Conservation (phyloP, 257 asterid species). For the Solanum chiquidenum region DNA sequence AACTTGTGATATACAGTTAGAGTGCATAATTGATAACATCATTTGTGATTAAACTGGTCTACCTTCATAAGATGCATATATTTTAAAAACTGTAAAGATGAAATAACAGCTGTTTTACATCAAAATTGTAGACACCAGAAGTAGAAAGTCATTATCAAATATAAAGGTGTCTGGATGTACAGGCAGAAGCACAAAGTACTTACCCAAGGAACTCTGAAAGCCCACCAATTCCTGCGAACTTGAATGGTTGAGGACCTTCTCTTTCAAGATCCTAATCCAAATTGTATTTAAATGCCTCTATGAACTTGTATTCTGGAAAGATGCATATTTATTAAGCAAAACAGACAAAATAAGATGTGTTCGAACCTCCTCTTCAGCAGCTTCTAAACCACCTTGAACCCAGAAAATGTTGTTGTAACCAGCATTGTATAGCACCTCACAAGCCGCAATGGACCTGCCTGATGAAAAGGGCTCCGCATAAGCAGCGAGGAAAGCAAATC, state of each 20-base stretch:
- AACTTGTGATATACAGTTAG: background rate
- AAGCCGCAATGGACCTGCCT: constrained; percentile 97
- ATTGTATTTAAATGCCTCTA: background rate
- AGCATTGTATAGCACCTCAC: constrained; percentile 69
- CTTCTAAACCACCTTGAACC: constrained; percentile 93
- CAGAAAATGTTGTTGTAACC: constrained; percentile 76
- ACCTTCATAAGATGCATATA: background rate
- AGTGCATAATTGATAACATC: background rate
- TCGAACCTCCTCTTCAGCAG: constrained; percentile 84
- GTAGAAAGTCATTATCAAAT: background rate
- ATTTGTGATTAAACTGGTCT: background rate
- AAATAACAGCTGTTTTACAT: background rate
- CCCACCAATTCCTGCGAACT: constrained; percentile 98
- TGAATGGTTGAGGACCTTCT: constrained; percentile 85
- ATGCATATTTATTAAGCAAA: background rate
- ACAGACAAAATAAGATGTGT: background rate
- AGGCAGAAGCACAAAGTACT: background rate
- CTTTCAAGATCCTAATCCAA: constrained; percentile 73
- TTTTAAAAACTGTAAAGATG: background rate
- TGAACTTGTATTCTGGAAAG: background rate
- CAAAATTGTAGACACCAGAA: background rate
- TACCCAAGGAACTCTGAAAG: constrained; percentile 94
- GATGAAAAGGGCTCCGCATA: constrained; percentile 22
- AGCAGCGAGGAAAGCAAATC: background rate
- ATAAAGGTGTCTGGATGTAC: background rate